Evolutionary conservation across 2,329 filamentous ascomycete species (phyloP), one percentile per base, ranked within the genome.

Genomic region (Pseudogymnoascus sp.): DNA sequence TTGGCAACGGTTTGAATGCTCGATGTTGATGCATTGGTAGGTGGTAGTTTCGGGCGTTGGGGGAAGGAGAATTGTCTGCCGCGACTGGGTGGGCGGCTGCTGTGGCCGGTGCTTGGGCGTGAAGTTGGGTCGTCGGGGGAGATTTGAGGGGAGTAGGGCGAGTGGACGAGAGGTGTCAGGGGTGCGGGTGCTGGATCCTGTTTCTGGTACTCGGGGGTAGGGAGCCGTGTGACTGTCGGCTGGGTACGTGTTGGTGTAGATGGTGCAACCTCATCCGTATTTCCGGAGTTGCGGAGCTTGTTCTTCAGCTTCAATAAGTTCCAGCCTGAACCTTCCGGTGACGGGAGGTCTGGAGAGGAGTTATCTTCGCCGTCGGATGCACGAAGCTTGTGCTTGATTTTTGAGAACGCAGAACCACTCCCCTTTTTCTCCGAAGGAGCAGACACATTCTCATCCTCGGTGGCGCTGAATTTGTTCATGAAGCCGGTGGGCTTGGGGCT

Each of bases 301-400:
- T 31, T 41, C 58, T 59, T 59, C 33, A 59, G 13, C 58, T 59
- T 59, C 10, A 33, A 59, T 10, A 59, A 12, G 35, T 41, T 38
- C 58, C 35, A 59, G 21, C 58, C 10, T 17, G 58, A 59, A 21
- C 35, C 33, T 38, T 41, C 58, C 12, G 58, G 38, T 2, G 58
- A 38, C 12, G 33, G 21, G 12, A 41, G 33, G 58, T 59, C 35
- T 39, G 58, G 58, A 0, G 58, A 38, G 4, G 35, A 17, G 58
- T 59, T 59, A 38, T 59, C 58, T 10, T 59, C 58, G 25, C n/a
- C 35, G n/a, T 59, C 58, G 17, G 58, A 59, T 17, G 33, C n/a
- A 33, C 5, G 33, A 41, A 59, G 38, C 12, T 59, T 59, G 58
- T 17, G 17, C 12, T 59, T 59, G 12, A 59, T 38, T 31, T 59